phyloP scores from a whole-genome alignment of 176 grass and related monocot genomes.

The Bromus sterilis region DNA sequence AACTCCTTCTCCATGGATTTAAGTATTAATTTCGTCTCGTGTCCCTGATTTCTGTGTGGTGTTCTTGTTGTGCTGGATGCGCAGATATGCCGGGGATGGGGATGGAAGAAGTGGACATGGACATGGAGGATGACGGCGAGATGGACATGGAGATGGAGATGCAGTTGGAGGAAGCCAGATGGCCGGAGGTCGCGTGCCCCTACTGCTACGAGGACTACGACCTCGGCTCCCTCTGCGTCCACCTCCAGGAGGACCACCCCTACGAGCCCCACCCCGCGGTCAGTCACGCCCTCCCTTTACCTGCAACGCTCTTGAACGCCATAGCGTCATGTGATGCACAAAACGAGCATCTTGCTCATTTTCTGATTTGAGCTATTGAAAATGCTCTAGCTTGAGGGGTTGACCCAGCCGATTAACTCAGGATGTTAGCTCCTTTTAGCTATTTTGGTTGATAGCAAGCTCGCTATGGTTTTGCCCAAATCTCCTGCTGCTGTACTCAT shows the following conservation, averaged over 20 bases:
- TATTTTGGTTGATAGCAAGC: not conserved
- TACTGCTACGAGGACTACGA: constrained; percentile 99
- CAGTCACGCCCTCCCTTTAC: constrained; percentile 13
- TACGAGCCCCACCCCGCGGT: constrained; percentile 75
- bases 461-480: too few relatives aligned
- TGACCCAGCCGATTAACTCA: not conserved
- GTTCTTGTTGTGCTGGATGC: not conserved
- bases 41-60: constrained; percentile 1
- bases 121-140: constrained; percentile 35
- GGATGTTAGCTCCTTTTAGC: not conserved
- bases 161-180: constrained; percentile 46
- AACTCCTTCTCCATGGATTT: not conserved
- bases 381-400: constrained; percentile 4
- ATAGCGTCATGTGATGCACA: not conserved
- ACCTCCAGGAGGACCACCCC: constrained; percentile 92
- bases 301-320: not conserved
- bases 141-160: constrained; percentile 37
- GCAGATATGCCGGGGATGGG: constrained; percentile 51
- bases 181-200: constrained; percentile 74
- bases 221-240: constrained; percentile 65
- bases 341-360: not conserved
- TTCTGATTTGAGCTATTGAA: not conserved
- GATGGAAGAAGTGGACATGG: constrained; percentile 65
- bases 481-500: too few relatives aligned
- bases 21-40: not conserved